These are phyloP conservation scores for Tuber calosporum DNA, from an alignment of 495 filamentous ascomycete genomes.

Conservation along the genomic window DNA sequence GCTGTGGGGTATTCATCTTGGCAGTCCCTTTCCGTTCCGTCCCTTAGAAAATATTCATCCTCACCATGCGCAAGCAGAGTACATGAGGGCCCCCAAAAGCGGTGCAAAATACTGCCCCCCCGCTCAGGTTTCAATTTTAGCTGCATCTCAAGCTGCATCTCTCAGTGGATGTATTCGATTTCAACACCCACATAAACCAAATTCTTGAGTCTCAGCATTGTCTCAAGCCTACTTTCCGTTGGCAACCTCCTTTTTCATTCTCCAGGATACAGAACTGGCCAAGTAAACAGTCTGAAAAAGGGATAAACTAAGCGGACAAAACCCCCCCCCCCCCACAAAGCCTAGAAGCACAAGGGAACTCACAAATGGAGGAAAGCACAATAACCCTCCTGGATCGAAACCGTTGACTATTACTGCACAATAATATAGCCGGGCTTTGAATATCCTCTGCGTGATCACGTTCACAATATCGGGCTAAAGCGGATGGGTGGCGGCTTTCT, in stretches of 20 bases:
- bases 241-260: background rate
- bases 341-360: constrained; percentile 1
- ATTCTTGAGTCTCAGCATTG: background rate
- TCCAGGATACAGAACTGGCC: background rate
- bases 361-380: background rate
- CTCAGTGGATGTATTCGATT: background rate
- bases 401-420: background rate
- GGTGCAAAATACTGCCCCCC: background rate
- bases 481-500: background rate
- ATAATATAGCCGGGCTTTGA: background rate
- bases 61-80: background rate
- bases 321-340: background rate
- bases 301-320: background rate
- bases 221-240: background rate
- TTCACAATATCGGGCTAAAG: background rate
- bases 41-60: background rate
- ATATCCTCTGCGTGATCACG: background rate
- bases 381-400: background rate
- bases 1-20: background rate
- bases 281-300: constrained; percentile 1
- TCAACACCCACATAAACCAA: background rate
- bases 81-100: background rate
- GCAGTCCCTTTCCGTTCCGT: background rate
- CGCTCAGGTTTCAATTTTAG: background rate
- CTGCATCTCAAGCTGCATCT: background rate